A percentile compares a stretch with the other conserved stretches of the same genome.
Conservation (phyloP, 352 stramenopile genomes). For the Phytophthora uliginosa region DNA sequence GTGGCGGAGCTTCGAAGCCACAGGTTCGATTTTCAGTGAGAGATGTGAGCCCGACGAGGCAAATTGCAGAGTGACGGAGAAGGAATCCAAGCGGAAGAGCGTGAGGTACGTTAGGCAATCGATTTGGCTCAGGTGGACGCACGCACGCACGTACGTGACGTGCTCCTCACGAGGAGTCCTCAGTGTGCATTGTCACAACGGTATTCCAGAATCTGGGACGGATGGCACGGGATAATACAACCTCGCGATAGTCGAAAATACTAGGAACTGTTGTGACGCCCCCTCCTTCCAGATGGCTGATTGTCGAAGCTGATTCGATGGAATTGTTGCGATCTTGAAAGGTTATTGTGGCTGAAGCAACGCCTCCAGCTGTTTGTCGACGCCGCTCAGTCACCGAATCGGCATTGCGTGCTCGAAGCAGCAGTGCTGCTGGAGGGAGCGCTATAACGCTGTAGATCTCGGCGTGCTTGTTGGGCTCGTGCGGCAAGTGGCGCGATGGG, state of each 20-base stretch:
- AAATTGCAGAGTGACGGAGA: slow-evolving; percentile 30
- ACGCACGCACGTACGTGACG: slow-evolving; percentile 1
- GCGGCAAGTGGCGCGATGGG: no score
- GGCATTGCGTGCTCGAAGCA: neutral
- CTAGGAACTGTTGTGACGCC: neutral
- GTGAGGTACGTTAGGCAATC: no score
- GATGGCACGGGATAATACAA: neutral
- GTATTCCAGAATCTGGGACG: slow-evolving; percentile 11
- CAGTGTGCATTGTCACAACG: slow-evolving; percentile 13
- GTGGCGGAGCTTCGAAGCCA: neutral
- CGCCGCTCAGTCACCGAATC: neutral
- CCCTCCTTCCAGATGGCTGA: slow-evolving; percentile 5
- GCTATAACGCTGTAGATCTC: no score
- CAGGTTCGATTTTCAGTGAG: neutral
- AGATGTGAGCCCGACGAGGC: neutral
- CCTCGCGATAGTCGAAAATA: neutral
- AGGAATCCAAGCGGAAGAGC: slow-evolving; percentile 18
- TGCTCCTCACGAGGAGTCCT: neutral
- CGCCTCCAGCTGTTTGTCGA: neutral
- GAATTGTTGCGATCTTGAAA: slow-evolving; percentile 9
- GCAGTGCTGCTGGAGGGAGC: neutral
- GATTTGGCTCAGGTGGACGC: neutral
- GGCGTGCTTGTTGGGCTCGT: no score
- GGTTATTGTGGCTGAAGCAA: neutral
- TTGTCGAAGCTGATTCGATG: slow-evolving; percentile 10